Evolutionary conservation across 2,329 filamentous ascomycete species (phyloP).

Genomic region (Microsporum canis): DNA sequence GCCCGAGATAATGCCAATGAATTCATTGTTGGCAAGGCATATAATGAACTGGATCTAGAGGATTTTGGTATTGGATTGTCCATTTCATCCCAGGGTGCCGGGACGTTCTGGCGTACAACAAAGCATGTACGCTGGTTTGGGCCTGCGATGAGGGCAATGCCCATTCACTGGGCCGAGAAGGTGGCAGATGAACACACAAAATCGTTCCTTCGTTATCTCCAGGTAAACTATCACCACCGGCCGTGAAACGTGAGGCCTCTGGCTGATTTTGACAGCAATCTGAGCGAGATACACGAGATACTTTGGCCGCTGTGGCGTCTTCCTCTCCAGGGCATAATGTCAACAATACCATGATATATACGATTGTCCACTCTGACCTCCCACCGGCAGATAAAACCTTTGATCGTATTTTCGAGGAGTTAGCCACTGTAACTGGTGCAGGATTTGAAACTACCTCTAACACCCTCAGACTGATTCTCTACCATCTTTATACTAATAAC

Average conservation of each 20-base stretch:
- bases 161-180: conserved; percentile 6
- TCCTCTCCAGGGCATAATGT: not conserved
- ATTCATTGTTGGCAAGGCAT: conserved; percentile 12
- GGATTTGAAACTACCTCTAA: conserved; percentile 8
- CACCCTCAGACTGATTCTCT: not conserved
- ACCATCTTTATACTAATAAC: not conserved
- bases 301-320: not conserved
- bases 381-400: conserved; percentile 6
- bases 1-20: conserved; percentile 13
- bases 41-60: conserved; percentile 11
- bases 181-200: not conserved
- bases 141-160: conserved; percentile 13
- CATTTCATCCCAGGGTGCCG: not conserved
- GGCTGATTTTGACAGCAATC: not conserved
- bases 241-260: too few relatives aligned
- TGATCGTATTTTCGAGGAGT: conserved; percentile 8
- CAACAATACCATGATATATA: not conserved
- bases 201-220: not conserved
- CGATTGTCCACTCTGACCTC: not conserved
- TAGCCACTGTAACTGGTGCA: conserved; percentile 4
- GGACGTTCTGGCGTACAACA: conserved; percentile 15
- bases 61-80: conserved; percentile 14
- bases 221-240: not conserved
- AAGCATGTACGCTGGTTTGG: conserved; percentile 17
- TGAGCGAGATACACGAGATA: not conserved